A percentile compares a stretch with the other conserved stretches of the same genome.
These are phyloP conservation scores for Boechera stricta DNA, from an alignment of 345 rosid species.

Conservation along the genomic window DNA sequence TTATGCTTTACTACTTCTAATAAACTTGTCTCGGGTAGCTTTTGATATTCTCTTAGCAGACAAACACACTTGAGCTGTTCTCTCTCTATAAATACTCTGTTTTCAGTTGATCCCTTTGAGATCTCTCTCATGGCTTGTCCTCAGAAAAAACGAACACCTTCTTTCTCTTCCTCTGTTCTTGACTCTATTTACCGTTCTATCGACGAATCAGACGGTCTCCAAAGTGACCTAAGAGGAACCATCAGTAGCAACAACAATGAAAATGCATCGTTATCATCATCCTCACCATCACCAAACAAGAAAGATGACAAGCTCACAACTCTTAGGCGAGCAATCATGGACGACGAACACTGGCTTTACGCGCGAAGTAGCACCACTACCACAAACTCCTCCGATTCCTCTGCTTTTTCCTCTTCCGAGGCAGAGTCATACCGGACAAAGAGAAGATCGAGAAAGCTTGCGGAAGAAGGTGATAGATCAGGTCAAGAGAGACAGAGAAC, in stretches of 20 bases:
- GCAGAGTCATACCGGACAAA: constrained; percentile 47
- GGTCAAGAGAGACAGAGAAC: constrained; percentile 23
- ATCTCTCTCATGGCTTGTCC: constrained; percentile 40
- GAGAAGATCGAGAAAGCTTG: constrained; percentile 43
- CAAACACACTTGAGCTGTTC: constrained; percentile 45
- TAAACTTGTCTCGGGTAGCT: constrained; percentile 53
- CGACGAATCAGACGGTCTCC: constrained; percentile 50
- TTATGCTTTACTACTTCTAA: neutral
- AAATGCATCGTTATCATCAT: constrained; percentile 38
- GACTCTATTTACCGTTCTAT: constrained; percentile 78
- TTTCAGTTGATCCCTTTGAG: constrained; percentile 29
- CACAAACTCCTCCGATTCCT: constrained; percentile 58
- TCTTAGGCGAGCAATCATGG: constrained; percentile 54
- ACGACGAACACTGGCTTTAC: constrained; percentile 60
- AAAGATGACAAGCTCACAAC: constrained; percentile 32
- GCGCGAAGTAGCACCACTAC: constrained; percentile 42
- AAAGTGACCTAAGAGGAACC: constrained; percentile 38
- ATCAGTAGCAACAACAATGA: constrained; percentile 39
- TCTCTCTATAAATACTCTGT: constrained; percentile 33
- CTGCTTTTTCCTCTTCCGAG: constrained; percentile 63
- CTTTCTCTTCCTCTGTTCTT: constrained; percentile 84
- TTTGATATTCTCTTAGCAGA: constrained; percentile 68
- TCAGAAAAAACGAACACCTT: constrained; percentile 75
- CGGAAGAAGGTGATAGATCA: constrained; percentile 1
- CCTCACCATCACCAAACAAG: neutral